phyloP scores from a whole-genome alignment of 176 grass and related monocot species.

The Musa schizocarpa region DNA sequence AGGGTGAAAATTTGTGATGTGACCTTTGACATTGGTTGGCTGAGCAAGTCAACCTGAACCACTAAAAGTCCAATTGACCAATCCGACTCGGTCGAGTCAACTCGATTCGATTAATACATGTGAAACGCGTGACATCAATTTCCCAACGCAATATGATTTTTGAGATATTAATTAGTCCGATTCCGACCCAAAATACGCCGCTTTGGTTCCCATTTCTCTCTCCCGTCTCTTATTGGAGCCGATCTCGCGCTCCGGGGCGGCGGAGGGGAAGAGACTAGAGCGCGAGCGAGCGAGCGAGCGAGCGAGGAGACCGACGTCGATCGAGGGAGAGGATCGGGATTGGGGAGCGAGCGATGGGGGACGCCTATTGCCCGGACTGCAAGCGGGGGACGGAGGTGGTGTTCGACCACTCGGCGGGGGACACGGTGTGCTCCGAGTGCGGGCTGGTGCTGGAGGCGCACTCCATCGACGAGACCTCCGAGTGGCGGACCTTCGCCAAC shows the following conservation, averaged over 20 bases:
- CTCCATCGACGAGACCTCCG: conserved; percentile 2
- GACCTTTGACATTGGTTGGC: too few species aligned
- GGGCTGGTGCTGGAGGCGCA: conserved; percentile 1
- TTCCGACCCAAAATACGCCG: too few species aligned
- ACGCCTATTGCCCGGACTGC: not conserved
- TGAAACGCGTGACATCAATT: not conserved
- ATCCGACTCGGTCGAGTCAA: not conserved
- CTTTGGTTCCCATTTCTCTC: not conserved
- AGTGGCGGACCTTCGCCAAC: not conserved
- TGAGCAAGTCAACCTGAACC: too few species aligned
- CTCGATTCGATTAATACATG: not conserved
- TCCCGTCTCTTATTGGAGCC: not conserved
- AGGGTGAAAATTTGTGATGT: too few species aligned
- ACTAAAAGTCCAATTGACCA: too few species aligned
- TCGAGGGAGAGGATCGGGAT: too few species aligned
- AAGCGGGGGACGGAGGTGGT: not conserved
- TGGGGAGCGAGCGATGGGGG: not conserved
- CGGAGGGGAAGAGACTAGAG: too few species aligned
- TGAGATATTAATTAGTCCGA: too few species aligned
- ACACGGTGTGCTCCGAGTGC: conserved; percentile 3
- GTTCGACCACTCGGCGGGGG: not conserved
- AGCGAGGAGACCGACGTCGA: too few species aligned
- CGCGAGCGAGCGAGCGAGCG: too few species aligned
- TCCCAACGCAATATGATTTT: not conserved
- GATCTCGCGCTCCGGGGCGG: not conserved